These are phyloP conservation scores for Alternaria consortialis DNA, from an alignment of 2,329 filamentous ascomycete species.

Conservation along the genomic window DNA sequence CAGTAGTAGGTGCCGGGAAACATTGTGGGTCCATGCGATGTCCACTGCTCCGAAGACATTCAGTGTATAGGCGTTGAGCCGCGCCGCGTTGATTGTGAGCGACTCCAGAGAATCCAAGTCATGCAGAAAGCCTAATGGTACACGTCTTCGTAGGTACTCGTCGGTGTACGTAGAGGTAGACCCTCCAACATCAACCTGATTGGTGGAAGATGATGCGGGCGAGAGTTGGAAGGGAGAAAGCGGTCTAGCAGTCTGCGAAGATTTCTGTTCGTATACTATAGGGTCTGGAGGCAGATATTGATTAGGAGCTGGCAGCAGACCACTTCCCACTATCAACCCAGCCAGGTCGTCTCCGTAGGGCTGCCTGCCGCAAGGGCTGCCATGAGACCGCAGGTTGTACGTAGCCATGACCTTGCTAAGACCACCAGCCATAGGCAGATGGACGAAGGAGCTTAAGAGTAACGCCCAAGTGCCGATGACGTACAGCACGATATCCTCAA, in stretches of 20 bases:
- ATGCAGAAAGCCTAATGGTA: not conserved
- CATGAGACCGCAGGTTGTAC: not conserved
- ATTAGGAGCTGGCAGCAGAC: not conserved
- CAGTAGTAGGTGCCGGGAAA: conserved; percentile 32
- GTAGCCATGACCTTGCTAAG: not conserved
- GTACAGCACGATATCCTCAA: not conserved
- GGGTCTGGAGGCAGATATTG: not conserved
- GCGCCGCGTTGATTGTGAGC: not conserved
- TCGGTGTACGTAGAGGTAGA: not conserved
- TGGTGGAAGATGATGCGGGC: not conserved
- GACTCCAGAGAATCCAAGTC: not conserved
- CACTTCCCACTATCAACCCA: not conserved
- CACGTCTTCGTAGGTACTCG: not conserved
- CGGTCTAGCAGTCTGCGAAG: not conserved
- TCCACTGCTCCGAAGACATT: conserved; percentile 26
- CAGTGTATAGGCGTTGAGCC: conserved; percentile 31
- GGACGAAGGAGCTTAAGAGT: not conserved
- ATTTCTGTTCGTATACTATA: not conserved
- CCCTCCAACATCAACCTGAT: accelerated
- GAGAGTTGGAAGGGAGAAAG: not conserved
- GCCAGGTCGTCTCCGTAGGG: not conserved
- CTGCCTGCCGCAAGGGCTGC: not conserved
- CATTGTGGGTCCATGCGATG: conserved; percentile 29
- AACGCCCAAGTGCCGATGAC: not conserved
- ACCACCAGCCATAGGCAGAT: not conserved